Conservation (phyloP, 768 basidiomycete species). For the Aureoboletus auriporus region DNA sequence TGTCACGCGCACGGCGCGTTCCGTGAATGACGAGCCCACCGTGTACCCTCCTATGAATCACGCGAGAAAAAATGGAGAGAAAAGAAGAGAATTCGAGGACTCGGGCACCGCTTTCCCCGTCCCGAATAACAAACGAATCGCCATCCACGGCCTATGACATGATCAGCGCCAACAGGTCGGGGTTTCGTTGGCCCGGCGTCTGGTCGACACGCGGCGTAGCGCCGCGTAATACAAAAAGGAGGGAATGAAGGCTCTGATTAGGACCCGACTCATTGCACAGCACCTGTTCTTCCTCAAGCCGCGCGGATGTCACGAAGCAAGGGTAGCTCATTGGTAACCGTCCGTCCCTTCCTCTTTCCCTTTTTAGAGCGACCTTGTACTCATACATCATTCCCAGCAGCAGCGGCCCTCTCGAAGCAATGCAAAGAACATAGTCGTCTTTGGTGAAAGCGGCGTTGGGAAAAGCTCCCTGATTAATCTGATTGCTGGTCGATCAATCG, state of each 20-base stretch:
- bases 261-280: slow-evolving; percentile 4
- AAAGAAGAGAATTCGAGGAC: background rate
- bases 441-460: slow-evolving; percentile 29
- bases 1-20: slow-evolving; percentile 11
- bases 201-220: slow-evolving; percentile 1
- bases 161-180: slow-evolving; percentile 16
- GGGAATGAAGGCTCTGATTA: slow-evolving; percentile 8
- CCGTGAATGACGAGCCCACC: slow-evolving; percentile 6
- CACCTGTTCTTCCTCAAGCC: slow-evolving; percentile 6
- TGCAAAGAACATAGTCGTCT: slow-evolving; percentile 25
- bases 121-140: slow-evolving; percentile 7
- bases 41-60: too few species aligned
- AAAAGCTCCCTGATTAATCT: slow-evolving; percentile 45
- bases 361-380: slow-evolving; percentile 3
- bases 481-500: slow-evolving; percentile 37
- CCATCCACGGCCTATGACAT: background rate
- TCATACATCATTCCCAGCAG: slow-evolving; percentile 6
- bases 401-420: slow-evolving; percentile 4
- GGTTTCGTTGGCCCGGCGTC: slow-evolving; percentile 12
- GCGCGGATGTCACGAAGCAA: slow-evolving; percentile 23
- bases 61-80: background rate
- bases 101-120: background rate
- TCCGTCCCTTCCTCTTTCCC: slow-evolving; percentile 11
- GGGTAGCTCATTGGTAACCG: slow-evolving; percentile 5
- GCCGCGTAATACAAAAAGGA: slow-evolving; percentile 20